phyloP scores from a whole-genome alignment of 108 stramenopile genomes.

The Nitzschia palea region DNA sequence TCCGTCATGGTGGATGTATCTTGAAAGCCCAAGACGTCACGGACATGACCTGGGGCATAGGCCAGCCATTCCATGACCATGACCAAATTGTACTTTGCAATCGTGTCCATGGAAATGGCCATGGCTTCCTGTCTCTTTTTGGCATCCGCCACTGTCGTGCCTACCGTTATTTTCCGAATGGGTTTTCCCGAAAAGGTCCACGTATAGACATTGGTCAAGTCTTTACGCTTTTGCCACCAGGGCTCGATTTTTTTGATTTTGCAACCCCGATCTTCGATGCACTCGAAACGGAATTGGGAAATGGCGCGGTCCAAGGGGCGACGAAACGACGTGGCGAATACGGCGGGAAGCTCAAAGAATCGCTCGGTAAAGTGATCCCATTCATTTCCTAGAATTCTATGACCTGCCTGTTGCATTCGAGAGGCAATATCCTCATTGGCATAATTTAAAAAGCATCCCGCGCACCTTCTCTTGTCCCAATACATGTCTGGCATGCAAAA shows the following conservation, averaged over 20 bases:
- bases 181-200: slow-evolving; percentile 63
- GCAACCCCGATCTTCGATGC: slow-evolving; percentile 81
- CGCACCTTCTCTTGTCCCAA: slow-evolving; percentile 33
- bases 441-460: slow-evolving; percentile 63
- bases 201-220: slow-evolving; percentile 78
- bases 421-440: slow-evolving; percentile 58
- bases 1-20: slow-evolving; percentile 63
- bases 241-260: slow-evolving; percentile 55
- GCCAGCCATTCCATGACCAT: slow-evolving; percentile 81
- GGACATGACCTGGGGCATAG: slow-evolving; percentile 61
- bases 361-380: slow-evolving; percentile 76
- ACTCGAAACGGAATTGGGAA: slow-evolving; percentile 85
- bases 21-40: slow-evolving; percentile 66
- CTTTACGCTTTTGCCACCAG: slow-evolving; percentile 67
- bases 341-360: slow-evolving; percentile 71
- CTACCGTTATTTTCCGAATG: slow-evolving; percentile 27
- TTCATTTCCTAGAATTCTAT: slow-evolving; percentile 77
- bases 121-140: slow-evolving; percentile 45
- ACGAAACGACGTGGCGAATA: slow-evolving; percentile 81
- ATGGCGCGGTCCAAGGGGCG: slow-evolving; percentile 78
- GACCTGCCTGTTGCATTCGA: slow-evolving; percentile 40
- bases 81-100: slow-evolving; percentile 74
- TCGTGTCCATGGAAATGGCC: slow-evolving; percentile 60
- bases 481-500: slow-evolving; percentile 71
- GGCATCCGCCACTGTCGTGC: slow-evolving; percentile 8